Base-by-base conservation (phyloP, 129 eudicot species). In the Pittosporum tobira region DNA sequence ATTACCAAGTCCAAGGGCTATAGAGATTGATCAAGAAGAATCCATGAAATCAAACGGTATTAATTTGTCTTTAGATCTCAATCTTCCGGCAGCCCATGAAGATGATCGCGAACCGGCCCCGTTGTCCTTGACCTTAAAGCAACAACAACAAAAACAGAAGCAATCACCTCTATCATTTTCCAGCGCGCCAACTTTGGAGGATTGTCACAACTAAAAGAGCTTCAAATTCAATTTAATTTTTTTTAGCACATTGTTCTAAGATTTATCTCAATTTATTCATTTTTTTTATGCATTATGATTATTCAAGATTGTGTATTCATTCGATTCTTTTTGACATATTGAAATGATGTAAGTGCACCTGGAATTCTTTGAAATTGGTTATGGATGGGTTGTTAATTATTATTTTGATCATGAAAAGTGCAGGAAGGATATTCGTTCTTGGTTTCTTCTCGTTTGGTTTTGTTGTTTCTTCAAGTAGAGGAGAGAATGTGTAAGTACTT, bases 31-130 rank as follows among this genome's bases (percentile, higher is more conserved):
- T 50, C 31, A 62, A 46, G 65, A 60, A 25, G 59, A 64, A 62
- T 51, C 67, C 13, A 56, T 71, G 68, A 51, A 62, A 47, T 23
- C n/a, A 1, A 56, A 62, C 72, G n/a, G n/a, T n/a, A n/a, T 56
- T 21, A 56, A 56, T 79, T 44, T 76, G 78, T 21, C 61, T 25
- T 67, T 93, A 78, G 99, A 93, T 79, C 94, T 93, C 38, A 93
- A 93, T 54, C 87, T 93, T 64, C 99, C 96, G 26, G 99, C 96
- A 6, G 83, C 94, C 5, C 28, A 69, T 23, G 89, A 74, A 63
- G 60, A 71, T n/a, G 67, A 71, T n/a, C n/a, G n/a, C n/a, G 38
- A 54, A 29, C 18, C 59, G 29, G 6, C 59, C 0, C 0, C 40
- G 13, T 16, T 27, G 28, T n/a, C 23, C 20, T n/a, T 54, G n/a